Conservation (phyloP, 2,329 filamentous ascomycete genomes). For the Teratosphaeria nubilosa region DNA sequence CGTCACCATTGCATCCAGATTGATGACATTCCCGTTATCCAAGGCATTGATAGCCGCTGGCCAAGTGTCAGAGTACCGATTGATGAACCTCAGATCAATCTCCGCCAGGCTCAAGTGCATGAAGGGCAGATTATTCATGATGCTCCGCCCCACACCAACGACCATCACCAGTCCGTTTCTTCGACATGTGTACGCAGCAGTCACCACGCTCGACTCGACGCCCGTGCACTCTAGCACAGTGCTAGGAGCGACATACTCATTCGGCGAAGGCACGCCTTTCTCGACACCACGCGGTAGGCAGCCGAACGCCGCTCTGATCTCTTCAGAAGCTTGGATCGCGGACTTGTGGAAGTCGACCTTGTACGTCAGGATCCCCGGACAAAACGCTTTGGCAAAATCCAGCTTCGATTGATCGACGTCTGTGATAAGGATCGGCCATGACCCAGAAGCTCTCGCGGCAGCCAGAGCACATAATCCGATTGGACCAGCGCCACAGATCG, state of each 20-base stretch:
- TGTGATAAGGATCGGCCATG: slow-evolving; percentile 68
- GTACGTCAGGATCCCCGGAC: slow-evolving; percentile 24
- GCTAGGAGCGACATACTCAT: slow-evolving; percentile 10
- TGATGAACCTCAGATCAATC: slow-evolving; percentile 58
- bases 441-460: slow-evolving; percentile 52
- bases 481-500: slow-evolving; percentile 54
- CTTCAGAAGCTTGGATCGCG: slow-evolving; percentile 16
- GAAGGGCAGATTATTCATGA: slow-evolving; percentile 27
- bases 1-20: slow-evolving; percentile 52
- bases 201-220: slow-evolving; percentile 24
- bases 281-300: slow-evolving; percentile 4
- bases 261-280: slow-evolving; percentile 3
- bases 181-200: slow-evolving; percentile 14
- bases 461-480: slow-evolving; percentile 52
- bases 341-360: slow-evolving; percentile 14
- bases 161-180: slow-evolving; percentile 24
- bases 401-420: slow-evolving; percentile 74
- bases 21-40: slow-evolving; percentile 43
- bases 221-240: slow-evolving; percentile 28
- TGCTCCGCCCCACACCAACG: slow-evolving; percentile 25
- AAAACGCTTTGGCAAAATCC: slow-evolving; percentile 64
- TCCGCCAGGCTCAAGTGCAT: slow-evolving; percentile 27
- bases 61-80: slow-evolving; percentile 61
- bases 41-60: slow-evolving; percentile 54
- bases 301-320: slow-evolving; percentile 11